Evolutionary conservation across 306 rosid genomes (phyloP).

Genomic region (Corylus avellana): DNA sequence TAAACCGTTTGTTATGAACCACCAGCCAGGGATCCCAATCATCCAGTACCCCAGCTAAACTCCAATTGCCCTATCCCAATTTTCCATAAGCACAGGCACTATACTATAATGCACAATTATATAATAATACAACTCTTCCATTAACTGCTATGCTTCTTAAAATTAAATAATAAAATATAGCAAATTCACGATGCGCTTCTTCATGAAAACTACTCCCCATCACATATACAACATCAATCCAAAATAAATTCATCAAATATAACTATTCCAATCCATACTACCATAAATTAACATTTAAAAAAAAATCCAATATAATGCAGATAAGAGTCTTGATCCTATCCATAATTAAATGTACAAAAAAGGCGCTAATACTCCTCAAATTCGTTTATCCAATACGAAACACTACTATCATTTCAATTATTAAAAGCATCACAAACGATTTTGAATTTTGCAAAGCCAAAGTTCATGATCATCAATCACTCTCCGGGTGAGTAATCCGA

Average conservation of each 20-base stretch:
- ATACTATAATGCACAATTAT: not conserved
- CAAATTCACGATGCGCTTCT: not conserved
- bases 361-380: conserved; percentile 2
- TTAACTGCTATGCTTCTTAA: not conserved
- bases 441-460: not conserved
- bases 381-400: not conserved
- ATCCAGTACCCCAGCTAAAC: not conserved
- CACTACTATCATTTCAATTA: not conserved
- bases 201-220: conserved; percentile 1
- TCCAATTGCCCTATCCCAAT: not conserved
- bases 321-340: conserved; percentile 13
- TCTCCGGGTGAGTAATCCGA: conserved; percentile 25
- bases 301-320: conserved; percentile 6
- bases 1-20: not conserved
- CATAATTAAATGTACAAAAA: not conserved
- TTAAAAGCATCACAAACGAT: not conserved
- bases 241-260: conserved; percentile 2
- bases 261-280: conserved; percentile 20
- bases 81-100: not conserved
- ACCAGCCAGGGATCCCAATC: not conserved
- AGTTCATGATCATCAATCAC: conserved; percentile 19
- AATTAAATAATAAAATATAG: not conserved
- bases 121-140: not conserved
- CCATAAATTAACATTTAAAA: not conserved
- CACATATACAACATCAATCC: not conserved